These are phyloP conservation scores for Myxozyma mucilagina DNA, from an alignment of 805 yeast genomes.

Conservation along the genomic window DNA sequence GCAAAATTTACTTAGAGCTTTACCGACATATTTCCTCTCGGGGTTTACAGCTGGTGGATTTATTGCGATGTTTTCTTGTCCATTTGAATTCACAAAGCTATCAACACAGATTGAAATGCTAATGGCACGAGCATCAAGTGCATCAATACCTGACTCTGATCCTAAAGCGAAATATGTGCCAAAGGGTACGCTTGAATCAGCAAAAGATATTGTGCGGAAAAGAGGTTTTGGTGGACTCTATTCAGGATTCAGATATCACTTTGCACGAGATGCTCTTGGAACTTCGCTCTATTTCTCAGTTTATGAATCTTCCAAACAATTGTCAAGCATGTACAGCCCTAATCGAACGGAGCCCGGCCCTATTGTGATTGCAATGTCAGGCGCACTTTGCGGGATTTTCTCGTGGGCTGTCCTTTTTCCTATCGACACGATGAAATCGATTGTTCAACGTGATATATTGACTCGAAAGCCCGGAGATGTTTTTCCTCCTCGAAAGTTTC, in stretches of 20 bases:
- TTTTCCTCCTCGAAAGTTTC: constrained; percentile 40
- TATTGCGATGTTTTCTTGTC: constrained; percentile 69
- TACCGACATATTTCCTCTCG: constrained; percentile 41
- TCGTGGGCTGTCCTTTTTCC: constrained; percentile 80
- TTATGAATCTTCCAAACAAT: constrained; percentile 67
- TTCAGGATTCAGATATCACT: constrained; percentile 70
- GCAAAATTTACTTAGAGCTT: constrained; percentile 17
- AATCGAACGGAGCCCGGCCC: constrained; percentile 41
- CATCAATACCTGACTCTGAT: constrained; percentile 39
- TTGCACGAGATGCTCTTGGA: constrained; percentile 67
- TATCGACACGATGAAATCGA: constrained; percentile 74
- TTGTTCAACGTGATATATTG: constrained; percentile 72
- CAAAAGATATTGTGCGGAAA: constrained; percentile 53
- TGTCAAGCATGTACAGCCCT: constrained; percentile 33
- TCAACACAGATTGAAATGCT: constrained; percentile 67
- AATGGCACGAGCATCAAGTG: constrained; percentile 40
- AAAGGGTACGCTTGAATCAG: constrained; percentile 47
- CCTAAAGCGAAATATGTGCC: constrained; percentile 35
- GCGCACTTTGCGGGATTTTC: constrained; percentile 75
- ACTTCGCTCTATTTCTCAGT: constrained; percentile 72
- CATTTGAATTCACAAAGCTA: constrained; percentile 81
- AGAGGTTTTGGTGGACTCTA: constrained; percentile 68
- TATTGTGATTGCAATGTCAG: constrained; percentile 60
- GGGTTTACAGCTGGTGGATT: constrained; percentile 69
- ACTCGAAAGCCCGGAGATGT: constrained; percentile 55